Conservation (phyloP, 495 filamentous ascomycete species). For the Aspergillus nanangensis region DNA sequence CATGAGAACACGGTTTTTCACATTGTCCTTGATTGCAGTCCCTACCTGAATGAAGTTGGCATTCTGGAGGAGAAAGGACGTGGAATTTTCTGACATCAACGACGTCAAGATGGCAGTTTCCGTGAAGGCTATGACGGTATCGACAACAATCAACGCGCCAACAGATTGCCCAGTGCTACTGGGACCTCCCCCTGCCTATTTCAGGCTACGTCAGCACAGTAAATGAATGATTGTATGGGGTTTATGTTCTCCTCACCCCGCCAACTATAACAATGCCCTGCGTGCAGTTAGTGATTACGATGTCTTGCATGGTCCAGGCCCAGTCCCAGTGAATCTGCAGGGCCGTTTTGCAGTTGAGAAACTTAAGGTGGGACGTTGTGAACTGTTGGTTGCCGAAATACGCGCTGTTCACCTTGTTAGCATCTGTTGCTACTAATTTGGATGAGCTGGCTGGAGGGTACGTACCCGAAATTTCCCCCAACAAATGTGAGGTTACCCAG, state of each 20-base stretch:
- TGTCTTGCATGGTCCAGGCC: conserved; percentile 45
- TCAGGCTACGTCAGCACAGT: no score
- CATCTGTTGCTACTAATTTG: not conserved
- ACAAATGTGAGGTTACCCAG: conserved; percentile 42
- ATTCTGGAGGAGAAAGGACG: conserved; percentile 17
- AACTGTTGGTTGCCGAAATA: conserved; percentile 54
- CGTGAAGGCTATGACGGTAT: conserved; percentile 61
- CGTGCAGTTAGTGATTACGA: conserved; percentile 23
- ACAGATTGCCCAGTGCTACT: conserved; percentile 41
- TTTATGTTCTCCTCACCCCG: conserved; percentile 6
- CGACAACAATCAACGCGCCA: conserved; percentile 64
- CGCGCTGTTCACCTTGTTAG: conserved; percentile 13
- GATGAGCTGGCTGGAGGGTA: not conserved
- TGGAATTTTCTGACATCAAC: conserved; percentile 17
- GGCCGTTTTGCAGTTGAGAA: conserved; percentile 43
- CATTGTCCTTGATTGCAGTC: conserved; percentile 6
- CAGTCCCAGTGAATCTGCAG: conserved; percentile 55
- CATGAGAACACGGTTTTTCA: conserved; percentile 1
- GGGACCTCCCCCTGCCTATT: conserved; percentile 16
- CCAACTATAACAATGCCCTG: conserved; percentile 19
- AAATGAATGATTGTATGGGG: no score
- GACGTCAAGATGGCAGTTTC: conserved; percentile 55
- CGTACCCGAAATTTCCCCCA: conserved; percentile 34
- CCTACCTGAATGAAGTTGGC: conserved; percentile 11
- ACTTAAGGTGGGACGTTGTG: conserved; percentile 45